These are phyloP conservation scores for Phytopythium vexans DNA, from an alignment of 352 stramenopile genomes.

Conservation along the genomic window DNA sequence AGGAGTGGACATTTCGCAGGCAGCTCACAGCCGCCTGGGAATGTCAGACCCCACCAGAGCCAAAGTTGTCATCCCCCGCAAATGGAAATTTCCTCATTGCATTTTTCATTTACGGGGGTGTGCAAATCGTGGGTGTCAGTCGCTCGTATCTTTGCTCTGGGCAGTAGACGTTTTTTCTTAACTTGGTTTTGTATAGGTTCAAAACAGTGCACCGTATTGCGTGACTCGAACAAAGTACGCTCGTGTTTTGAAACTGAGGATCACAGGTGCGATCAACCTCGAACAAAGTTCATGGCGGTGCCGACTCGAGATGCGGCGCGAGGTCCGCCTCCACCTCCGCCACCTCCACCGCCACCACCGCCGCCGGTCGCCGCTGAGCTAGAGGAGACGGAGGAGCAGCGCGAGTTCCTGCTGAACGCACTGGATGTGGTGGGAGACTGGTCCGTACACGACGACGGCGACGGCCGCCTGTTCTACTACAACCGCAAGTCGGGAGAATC, in stretches of 20 bases:
- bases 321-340: neutral
- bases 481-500: conserved; percentile 40
- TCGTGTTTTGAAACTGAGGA: neutral
- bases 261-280: neutral
- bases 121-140: no score
- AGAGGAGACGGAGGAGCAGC: conserved; percentile 19
- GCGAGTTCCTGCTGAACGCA: conserved; percentile 46
- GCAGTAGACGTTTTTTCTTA: no score
- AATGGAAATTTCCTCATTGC: no score
- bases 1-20: conserved; percentile 1
- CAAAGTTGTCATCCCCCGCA: no score
- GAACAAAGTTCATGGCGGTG: neutral
- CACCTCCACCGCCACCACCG: conserved; percentile 4
- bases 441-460: conserved; percentile 72
- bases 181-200: no score
- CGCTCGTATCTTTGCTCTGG: no score
- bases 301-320: neutral
- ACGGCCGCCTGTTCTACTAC: conserved; percentile 80
- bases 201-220: neutral
- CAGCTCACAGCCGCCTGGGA: neutral
- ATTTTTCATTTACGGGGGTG: no score
- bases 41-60: no score
- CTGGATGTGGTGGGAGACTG: conserved; percentile 54
- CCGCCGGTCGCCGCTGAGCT: conserved; percentile 1
- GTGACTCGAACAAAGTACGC: neutral